Conservation (phyloP, 345 rosid genomes). For the Pistacia vera region DNA sequence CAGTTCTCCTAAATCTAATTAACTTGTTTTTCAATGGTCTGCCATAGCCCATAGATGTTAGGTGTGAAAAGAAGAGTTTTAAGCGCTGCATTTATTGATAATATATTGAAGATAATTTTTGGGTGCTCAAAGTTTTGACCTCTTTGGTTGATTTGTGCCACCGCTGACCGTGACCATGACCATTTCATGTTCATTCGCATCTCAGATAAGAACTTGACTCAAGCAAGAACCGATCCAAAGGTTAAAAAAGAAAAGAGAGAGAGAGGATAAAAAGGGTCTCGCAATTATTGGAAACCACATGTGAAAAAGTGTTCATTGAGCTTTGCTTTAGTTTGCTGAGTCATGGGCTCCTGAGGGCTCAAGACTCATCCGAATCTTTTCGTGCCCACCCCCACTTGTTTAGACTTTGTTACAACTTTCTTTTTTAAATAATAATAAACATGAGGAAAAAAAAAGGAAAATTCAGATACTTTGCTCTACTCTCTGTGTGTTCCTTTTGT, state of each 20-base stretch:
- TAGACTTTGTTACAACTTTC: constrained; percentile 27
- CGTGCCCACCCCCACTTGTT: constrained; percentile 29
- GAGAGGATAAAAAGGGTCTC: constrained; percentile 13
- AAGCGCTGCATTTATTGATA: too few relatives aligned
- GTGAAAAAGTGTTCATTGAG: constrained; percentile 18
- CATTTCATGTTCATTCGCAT: not conserved
- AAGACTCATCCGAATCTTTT: constrained; percentile 29
- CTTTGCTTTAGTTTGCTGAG: constrained; percentile 11
- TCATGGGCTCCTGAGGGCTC: constrained; percentile 8
- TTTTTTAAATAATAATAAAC: constrained; percentile 16
- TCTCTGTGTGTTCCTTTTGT: not conserved
- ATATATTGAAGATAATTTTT: not conserved
- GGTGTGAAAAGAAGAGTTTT: too few relatives aligned
- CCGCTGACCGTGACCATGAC: constrained; percentile 9
- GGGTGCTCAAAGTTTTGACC: not conserved
- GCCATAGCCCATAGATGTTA: too few relatives aligned
- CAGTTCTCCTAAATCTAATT: too few relatives aligned
- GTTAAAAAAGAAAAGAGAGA: not conserved
- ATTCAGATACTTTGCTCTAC: constrained; percentile 28
- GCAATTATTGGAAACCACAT: constrained; percentile 32
- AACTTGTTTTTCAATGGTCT: too few relatives aligned
- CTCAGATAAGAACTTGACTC: not conserved
- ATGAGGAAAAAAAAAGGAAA: not conserved
- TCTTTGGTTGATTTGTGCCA: not conserved
- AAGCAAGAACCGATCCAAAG: constrained; percentile 27